Percentiles rank a stretch among this genome's conserved stretches.
phyloP scores from a whole-genome alignment of 257 asterid genomes.

The Nicotiana benthamiana region DNA sequence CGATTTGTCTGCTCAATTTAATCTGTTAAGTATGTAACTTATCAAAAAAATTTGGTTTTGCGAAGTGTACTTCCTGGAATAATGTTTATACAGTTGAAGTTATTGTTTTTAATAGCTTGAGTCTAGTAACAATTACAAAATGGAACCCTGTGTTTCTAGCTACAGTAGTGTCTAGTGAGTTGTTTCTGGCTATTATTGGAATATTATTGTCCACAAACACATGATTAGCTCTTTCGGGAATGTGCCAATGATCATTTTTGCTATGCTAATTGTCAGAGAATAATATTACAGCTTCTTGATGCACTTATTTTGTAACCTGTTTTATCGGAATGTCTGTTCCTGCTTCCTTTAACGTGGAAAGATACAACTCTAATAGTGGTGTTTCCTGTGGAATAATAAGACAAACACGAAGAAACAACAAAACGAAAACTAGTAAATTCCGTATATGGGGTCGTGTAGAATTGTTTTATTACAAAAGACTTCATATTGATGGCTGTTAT shows the following conservation, averaged over 20 bases:
- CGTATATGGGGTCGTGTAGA: neutral
- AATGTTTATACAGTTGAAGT: neutral
- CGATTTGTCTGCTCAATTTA: neutral
- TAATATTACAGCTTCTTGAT: neutral
- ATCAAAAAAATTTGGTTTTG: neutral
- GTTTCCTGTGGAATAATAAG: neutral
- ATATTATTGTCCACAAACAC: neutral
- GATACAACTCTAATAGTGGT: neutral
- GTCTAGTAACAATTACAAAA: neutral
- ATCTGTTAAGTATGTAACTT: neutral
- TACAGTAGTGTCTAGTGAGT: neutral
- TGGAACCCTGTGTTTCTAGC: neutral
- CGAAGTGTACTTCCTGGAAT: neutral
- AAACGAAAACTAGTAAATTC: neutral
- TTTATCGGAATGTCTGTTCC: neutral
- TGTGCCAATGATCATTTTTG: neutral
- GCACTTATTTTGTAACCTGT: neutral
- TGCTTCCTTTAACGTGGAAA: neutral
- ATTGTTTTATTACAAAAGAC: neutral
- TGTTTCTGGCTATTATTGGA: neutral
- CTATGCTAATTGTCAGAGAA: neutral
- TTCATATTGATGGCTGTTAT: neutral
- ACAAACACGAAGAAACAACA: neutral
- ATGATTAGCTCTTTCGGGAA: neutral
- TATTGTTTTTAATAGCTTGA: neutral